A percentile compares a stretch with the other conserved stretches of the same genome.
Evolutionary conservation across 1,139 yeast genomes (phyloP).

Genomic region (Suhomyces terraborum): DNA sequence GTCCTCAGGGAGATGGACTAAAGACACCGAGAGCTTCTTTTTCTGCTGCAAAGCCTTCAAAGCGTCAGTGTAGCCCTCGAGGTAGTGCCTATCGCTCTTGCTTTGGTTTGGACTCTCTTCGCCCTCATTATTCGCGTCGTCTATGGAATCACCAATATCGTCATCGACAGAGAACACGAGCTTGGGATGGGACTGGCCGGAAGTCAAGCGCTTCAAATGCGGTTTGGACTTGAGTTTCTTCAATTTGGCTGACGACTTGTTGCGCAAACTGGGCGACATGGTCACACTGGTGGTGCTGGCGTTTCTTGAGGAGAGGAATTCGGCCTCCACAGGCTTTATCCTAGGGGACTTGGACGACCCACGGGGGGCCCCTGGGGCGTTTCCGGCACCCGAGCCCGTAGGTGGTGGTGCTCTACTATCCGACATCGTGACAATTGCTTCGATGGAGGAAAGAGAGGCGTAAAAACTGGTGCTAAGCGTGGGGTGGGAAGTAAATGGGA

Average conservation of each 20-base stretch:
- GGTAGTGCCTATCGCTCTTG: slow-evolving; percentile 55
- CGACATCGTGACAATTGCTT: slow-evolving; percentile 1
- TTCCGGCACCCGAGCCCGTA: not conserved
- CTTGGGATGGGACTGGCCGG: slow-evolving; percentile 27
- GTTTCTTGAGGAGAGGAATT: slow-evolving; percentile 7
- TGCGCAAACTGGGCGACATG: slow-evolving; percentile 16
- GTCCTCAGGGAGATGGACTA: slow-evolving; percentile 17
- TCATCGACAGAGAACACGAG: slow-evolving; percentile 74
- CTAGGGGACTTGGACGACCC: slow-evolving; percentile 12
- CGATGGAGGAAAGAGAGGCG: not conserved
- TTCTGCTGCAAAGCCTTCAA: slow-evolving; percentile 44
- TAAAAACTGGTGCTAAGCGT: not conserved
- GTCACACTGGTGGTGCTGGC: slow-evolving; percentile 15
- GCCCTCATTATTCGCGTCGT: slow-evolving; percentile 42
- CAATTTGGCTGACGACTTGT: slow-evolving; percentile 15
- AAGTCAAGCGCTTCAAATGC: slow-evolving; percentile 26
- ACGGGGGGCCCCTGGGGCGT: slow-evolving; percentile 5
- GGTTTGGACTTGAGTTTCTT: slow-evolving; percentile 26
- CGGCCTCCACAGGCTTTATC: slow-evolving; percentile 9
- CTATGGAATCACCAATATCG: slow-evolving; percentile 47
- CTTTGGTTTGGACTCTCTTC: slow-evolving; percentile 26
- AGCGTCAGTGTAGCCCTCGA: slow-evolving; percentile 76
- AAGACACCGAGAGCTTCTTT: slow-evolving; percentile 12
- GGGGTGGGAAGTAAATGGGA: slow-evolving; percentile 1
- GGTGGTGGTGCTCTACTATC: slow-evolving; percentile 2